Evolutionary conservation across 805 yeast species (phyloP), one percentile per base, ranked within the genome.

Genomic region (Maudiozyma barnettii): DNA sequence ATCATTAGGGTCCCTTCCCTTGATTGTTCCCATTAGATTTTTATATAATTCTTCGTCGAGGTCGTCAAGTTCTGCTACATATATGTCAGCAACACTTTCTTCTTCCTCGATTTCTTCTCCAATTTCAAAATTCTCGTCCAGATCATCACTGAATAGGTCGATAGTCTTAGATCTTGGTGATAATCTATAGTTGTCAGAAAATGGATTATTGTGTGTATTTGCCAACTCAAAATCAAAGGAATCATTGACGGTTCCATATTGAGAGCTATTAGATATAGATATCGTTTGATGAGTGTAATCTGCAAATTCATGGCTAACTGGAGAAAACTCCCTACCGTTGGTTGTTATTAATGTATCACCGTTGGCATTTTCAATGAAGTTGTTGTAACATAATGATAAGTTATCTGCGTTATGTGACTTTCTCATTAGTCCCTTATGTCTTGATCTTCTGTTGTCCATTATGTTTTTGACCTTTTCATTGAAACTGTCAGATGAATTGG

Each of bases 31-130:
- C 3, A 61, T 55, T 5, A 61, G 40, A 26, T 62, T 54, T 16
- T 49, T 55, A 45, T 61, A 63, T 45, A 63, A 50, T 45, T 58
- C 64, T 46, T 61, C 65, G 43, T 63, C 66, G 21, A 63, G 44
- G 37, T 57, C 64, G 46, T 63, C 67, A 38, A 59, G 47, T 16
- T 61, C 66, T 12, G 53, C 63, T 19, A 61, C 49, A 21, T 54
- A 52, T 4, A 61, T 41, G 44, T 63, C 67, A 35, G 52, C 53
- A 7, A 60, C 63, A 37, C 52, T 54, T 13, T 61, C 67, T 38
- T 56, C 46, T 18, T 60, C 65, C 13, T 53, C 61, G 19, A 59
- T 49, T 29, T 55, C 54, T 3, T 59, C 45, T 43, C 59, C 65
- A 30, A 51, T 51, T 4, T 59, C 64, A 40, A 52, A 53, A 21